Evolutionary conservation across 352 stramenopile species (phyloP).

Genomic region (Pythium sukuiense): DNA sequence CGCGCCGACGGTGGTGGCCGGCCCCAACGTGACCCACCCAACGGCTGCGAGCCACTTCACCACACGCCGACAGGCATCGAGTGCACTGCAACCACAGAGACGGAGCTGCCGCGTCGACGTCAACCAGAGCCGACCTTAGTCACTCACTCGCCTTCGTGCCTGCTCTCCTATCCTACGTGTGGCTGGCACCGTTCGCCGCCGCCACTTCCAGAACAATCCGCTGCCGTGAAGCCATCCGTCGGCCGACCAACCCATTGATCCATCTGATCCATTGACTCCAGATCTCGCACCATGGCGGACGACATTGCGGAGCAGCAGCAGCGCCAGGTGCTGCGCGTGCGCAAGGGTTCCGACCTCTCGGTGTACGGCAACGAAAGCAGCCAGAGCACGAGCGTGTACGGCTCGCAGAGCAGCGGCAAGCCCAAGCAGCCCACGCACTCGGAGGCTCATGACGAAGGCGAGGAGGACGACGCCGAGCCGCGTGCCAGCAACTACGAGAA

Average conservation of each 20-base stretch:
- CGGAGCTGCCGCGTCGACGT: constrained; percentile 1
- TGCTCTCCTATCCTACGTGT: not conserved
- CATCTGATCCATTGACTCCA: not conserved
- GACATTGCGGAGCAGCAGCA: constrained; percentile 40
- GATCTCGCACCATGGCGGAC: constrained; percentile 10
- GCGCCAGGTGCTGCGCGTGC: constrained; percentile 48
- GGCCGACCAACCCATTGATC: not conserved
- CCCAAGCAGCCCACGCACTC: constrained; percentile 4
- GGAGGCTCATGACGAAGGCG: constrained; percentile 5
- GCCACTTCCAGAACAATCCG: not conserved
- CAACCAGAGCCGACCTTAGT: not conserved
- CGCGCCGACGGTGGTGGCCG: constrained; percentile 4
- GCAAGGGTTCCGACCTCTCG: constrained; percentile 57
- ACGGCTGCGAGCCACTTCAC: constrained; percentile 4
- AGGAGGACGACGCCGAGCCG: constrained; percentile 10
- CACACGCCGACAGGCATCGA: not conserved
- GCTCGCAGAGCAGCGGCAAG: constrained; percentile 3
- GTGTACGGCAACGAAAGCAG: constrained; percentile 50
- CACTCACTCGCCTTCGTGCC: no score
- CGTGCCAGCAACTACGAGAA: constrained; percentile 66
- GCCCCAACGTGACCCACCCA: not conserved
- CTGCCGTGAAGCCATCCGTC: not conserved
- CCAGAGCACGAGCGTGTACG: constrained; percentile 14
- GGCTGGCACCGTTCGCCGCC: not conserved
- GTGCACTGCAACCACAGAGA: not conserved